Evolutionary conservation across 2,329 filamentous ascomycete species (phyloP).

Genomic region (Cercospora sp.): DNA sequence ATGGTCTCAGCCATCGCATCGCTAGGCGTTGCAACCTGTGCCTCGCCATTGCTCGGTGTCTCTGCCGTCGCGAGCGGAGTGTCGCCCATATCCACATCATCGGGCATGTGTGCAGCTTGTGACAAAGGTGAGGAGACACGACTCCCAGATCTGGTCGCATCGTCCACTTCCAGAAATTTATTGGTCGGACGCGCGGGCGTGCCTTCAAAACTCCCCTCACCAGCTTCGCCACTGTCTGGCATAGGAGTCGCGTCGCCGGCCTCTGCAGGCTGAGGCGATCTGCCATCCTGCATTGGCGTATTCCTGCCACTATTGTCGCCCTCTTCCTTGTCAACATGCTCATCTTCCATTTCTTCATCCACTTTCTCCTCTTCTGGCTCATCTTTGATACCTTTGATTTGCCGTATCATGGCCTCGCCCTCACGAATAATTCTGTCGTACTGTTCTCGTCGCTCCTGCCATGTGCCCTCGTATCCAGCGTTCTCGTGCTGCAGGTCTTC

Average conservation of each 20-base stretch:
- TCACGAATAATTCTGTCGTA: constrained; percentile 89
- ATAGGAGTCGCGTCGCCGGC: constrained; percentile 42
- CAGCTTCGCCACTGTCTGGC: constrained; percentile 37
- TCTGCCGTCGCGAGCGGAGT: constrained; percentile 14
- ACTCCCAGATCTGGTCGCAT: constrained; percentile 28
- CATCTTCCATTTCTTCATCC: constrained; percentile 62
- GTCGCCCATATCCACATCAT: constrained; percentile 36
- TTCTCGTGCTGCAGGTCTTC: constrained; percentile 82
- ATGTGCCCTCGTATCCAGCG: constrained; percentile 75
- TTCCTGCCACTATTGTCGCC: constrained; percentile 47
- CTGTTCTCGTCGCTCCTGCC: constrained; percentile 80
- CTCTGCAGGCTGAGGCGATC: constrained; percentile 31
- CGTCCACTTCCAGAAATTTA: constrained; percentile 34
- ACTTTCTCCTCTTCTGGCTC: constrained; percentile 86
- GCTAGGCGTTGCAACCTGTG: constrained; percentile 22
- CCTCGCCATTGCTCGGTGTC: constrained; percentile 26
- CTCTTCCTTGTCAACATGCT: constrained; percentile 53
- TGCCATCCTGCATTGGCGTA: constrained; percentile 47
- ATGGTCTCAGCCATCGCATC: constrained; percentile 29
- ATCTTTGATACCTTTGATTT: constrained; percentile 94
- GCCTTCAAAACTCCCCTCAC: constrained; percentile 17
- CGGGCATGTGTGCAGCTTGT: constrained; percentile 25
- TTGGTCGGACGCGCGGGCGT: constrained; percentile 31
- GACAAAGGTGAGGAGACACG: constrained; percentile 29
- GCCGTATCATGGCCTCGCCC: constrained; percentile 77